Evolutionary conservation across 176 grass and related monocot genomes (phyloP).

Genomic region (Triticum timopheevii): DNA sequence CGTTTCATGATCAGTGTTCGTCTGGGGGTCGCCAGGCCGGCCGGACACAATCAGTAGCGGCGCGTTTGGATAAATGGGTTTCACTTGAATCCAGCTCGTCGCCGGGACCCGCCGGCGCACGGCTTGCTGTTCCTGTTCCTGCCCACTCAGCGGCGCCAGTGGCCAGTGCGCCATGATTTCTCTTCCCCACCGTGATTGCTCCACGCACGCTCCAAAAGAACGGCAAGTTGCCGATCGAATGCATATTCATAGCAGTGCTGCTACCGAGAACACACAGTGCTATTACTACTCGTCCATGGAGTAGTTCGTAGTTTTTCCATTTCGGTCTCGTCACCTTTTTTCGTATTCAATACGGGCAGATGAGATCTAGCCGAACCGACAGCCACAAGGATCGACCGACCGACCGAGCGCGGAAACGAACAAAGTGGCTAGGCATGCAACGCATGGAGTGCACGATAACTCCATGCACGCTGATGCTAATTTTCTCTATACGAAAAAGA

Average conservation of each 20-base stretch:
- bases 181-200: not conserved
- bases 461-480: not conserved
- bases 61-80: not conserved
- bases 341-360: not conserved
- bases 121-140: not conserved
- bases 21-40: not conserved
- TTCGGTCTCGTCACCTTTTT: not conserved
- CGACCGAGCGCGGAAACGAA: not conserved
- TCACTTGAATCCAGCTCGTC: not conserved
- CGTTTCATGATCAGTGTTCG: not conserved
- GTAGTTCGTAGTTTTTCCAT: not conserved
- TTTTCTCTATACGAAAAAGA: not conserved
- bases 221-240: not conserved
- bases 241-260: no score
- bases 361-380: not conserved
- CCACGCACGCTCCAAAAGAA: slow-evolving; percentile 8
- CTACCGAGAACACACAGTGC: not conserved
- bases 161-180: slow-evolving; percentile 14
- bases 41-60: not conserved
- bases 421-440: not conserved
- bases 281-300: not conserved
- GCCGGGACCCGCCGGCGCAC: not conserved
- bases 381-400: not conserved
- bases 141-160: not conserved
- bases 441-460: not conserved